Evolutionary conservation across 2,329 filamentous ascomycete species (phyloP), one percentile per base, ranked within the genome.

Genomic region (Blastomyces gilchristii): DNA sequence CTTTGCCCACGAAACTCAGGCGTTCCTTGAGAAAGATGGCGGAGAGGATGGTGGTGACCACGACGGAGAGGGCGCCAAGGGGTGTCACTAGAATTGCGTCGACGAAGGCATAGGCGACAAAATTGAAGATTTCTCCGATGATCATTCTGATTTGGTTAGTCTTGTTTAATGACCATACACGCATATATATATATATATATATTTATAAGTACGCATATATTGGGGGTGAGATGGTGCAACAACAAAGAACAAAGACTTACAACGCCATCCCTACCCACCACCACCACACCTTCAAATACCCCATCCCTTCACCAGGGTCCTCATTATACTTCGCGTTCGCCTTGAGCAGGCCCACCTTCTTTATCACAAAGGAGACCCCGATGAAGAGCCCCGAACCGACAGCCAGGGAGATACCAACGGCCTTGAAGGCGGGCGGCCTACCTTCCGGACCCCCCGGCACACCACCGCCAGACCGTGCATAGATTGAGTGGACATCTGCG

Each of bases 281-380:
- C 80, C 84, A 96, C 25, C 81, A 81, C 71, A 97, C 97, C 79
- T 96, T 96, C 70, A 99, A 85, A 74, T 97, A 99, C 66, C 93
- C 92, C 75, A 97, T 97, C 63, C 94, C 94, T 76, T 97, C 93
- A 65, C 94, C 94, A 0, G 94, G 92, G 68, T 90, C 90, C 77
- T 97, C 91, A 66, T 96, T 89, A 80, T 97, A 97, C 75, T 97
- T 97, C 70, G 90, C 86, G 76, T 97, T 99, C 60, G 94, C 93
- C 74, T 86, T 91, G 65, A 99, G 81, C 69, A 99, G 78, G 4
- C 94, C 94, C 64, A 90, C 82, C 79, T 99, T 99, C 78, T 97
- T 97, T 71, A 99, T 78, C 37, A 97, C 92, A 74, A 97, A 99
- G 0, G 93, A 97, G 16, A 88, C 83, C 62, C 94, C 94, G 72